Evolutionary conservation across 2,329 filamentous ascomycete species (phyloP), one percentile per base, ranked within the genome.

Genomic region (Cladosporium sp.): DNA sequence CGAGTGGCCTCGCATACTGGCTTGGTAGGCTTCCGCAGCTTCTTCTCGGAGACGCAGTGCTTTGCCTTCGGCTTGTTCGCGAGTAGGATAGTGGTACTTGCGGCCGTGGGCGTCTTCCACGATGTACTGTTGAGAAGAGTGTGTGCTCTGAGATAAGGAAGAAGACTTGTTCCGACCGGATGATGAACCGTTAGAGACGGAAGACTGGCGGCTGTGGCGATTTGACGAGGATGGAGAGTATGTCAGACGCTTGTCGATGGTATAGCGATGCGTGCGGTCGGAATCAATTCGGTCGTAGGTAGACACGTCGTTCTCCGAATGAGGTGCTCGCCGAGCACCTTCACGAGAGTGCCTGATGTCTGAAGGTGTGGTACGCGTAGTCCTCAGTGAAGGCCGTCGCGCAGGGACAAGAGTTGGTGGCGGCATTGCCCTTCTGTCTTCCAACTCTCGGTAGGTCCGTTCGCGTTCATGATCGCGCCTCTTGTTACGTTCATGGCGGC

Each of bases 91-190:
- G 8, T 54, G 55, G 17, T 13, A 39, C 3, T 55, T 58, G 9
- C 61, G 54, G 12, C 64, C 61, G 38, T 55, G 27, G 4, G 44
- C 43, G 27, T 60, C 60, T 48, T 65, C 62, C 37, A 65, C 53
- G 41, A 64, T 56, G 34, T 58, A 54, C n/a, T 50, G 52, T 6
- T 47, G 42, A 19, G 52, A 54, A 20, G 62, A 61, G 32, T 57
- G 58, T 17, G 56, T 54, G 4, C 51, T 56, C 27, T 51, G 57
- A 9, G 58, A 61, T n/a, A 52, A 44, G 30, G 47, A 54, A 7
- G 61, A 63, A 2, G 64, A 58, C 43, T 68, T 67, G 15, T 66
- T 66, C 2, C 62, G 51, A 19, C 57, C 56, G 8, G 60, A 59
- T 3, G 61, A 61, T 7, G 58, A 54, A 34, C 54, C 52, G 3